Base-by-base conservation (phyloP, 805 yeast species). In the Isabelozyma heimii region DNA sequence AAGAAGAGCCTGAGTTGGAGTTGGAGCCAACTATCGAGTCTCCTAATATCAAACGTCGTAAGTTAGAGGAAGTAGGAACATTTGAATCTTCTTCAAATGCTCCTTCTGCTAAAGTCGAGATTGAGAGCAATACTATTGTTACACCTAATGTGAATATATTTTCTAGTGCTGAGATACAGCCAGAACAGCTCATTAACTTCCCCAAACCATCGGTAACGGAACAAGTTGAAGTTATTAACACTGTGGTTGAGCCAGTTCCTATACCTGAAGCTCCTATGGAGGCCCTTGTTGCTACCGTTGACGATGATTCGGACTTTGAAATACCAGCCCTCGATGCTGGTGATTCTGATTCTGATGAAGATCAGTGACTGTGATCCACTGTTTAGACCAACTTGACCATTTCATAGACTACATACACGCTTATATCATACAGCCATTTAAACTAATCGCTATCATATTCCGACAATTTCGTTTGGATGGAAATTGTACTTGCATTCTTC, bases 301-400 rank as follows among this genome's bases (percentile, higher is more conserved):
- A 30, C 8, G 35, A 62, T 26, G 70, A 63, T 14, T 71, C 78
- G 15, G 84, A 80, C 52, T 75, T 79, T 42, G 84, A 79, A 51
- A 77, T 80, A 47, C 85, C 85, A 6, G 73, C 57, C 8, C 52
- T 75, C 7, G 76, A 71, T 41, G 60, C 75, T 43, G 80, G 65
- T 28, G 79, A 73, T 44, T 80, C 76, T 24, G 70, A 74, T 20
- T 20, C 24, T 1, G 77, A 73, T 45, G 71, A 67, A 16, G 72
- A 69, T 46, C 53, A 20, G 14, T 5, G 54, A 43, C 24, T 20
- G 24, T 3, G n/a, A n/a, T n/a, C n/a, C n/a, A n/a, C n/a, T n/a
- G n/a, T n/a, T n/a, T n/a, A n/a, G n/a, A 20, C 24, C 4, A 20
- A 5, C 24, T 20, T 20, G 24, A 20, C 24, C 2, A 20, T 20